phyloP scores from a whole-genome alignment of 2,329 filamentous ascomycete species.

The Nothomitra cinnamomea region DNA sequence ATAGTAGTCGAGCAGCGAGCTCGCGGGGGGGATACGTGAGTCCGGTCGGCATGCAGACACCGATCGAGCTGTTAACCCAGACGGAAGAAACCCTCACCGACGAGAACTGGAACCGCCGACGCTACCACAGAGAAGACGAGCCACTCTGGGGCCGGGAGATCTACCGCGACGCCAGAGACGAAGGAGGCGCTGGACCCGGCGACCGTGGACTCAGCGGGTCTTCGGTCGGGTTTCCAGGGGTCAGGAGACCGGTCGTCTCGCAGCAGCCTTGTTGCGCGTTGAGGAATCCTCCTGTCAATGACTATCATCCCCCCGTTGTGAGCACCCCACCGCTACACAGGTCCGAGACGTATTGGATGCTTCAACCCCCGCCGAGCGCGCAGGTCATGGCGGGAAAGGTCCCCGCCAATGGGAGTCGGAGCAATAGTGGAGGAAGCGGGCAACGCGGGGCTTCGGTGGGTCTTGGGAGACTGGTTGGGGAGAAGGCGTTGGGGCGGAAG shows the following conservation, averaged over 20 bases:
- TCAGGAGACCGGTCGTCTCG: constrained; percentile 13
- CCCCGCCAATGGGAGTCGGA: constrained; percentile 38
- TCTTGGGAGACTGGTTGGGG: constrained; percentile 13
- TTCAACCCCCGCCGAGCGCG: constrained; percentile 77
- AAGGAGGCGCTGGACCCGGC: constrained; percentile 19
- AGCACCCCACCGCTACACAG: constrained; percentile 53
- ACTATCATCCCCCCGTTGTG: constrained; percentile 71
- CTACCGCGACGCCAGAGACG: background rate
- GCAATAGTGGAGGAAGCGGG: constrained; percentile 28
- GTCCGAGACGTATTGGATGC: constrained; percentile 73
- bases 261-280: constrained; percentile 36
- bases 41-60: constrained; percentile 22
- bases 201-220: constrained; percentile 35
- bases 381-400: constrained; percentile 83
- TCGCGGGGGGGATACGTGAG: constrained; percentile 22
- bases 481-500: background rate
- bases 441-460: constrained; percentile 28
- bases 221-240: constrained; percentile 30
- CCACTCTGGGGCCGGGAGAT: constrained; percentile 60
- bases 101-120: constrained; percentile 57
- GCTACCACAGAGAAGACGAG: constrained; percentile 79
- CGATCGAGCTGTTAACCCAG: constrained; percentile 27
- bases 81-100: constrained; percentile 23
- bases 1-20: constrained; percentile 23
- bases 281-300: constrained; percentile 59